Conservation (phyloP, 2,329 filamentous ascomycete species). For the Aulographum hederae region DNA sequence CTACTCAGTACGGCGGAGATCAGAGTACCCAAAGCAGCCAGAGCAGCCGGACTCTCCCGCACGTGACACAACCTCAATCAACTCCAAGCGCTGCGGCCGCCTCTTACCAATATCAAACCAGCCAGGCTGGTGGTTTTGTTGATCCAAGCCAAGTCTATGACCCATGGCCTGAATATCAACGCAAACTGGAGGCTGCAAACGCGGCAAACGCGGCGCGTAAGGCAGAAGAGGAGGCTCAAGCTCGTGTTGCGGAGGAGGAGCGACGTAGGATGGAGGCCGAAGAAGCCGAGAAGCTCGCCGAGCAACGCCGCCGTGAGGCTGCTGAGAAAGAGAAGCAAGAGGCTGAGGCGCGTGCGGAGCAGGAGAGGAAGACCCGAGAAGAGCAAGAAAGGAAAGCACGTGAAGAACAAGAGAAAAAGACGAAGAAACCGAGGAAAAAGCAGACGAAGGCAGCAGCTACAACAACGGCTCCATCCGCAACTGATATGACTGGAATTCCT, state of each 20-base stretch:
- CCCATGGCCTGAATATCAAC: slow-evolving; percentile 29
- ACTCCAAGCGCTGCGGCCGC: not conserved
- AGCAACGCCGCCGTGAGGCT: slow-evolving; percentile 10
- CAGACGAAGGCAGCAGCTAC: slow-evolving; percentile 2
- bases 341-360: slow-evolving; percentile 8
- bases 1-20: slow-evolving; percentile 1
- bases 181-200: slow-evolving; percentile 19
- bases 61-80: slow-evolving; percentile 3
- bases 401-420: slow-evolving; percentile 12
- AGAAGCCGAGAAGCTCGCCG: slow-evolving; percentile 12
- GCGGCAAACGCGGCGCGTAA: slow-evolving; percentile 10
- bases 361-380: too few species aligned
- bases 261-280: slow-evolving; percentile 11
- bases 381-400: slow-evolving; percentile 2
- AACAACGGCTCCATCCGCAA: too few species aligned
- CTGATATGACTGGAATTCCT: too few species aligned
- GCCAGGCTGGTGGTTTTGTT: slow-evolving; percentile 24
- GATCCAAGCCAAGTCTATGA: slow-evolving; percentile 36
- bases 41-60: slow-evolving; percentile 2
- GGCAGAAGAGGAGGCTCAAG: slow-evolving; percentile 12
- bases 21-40: not conserved
- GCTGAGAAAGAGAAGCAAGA: slow-evolving; percentile 8
- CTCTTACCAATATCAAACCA: too few species aligned
- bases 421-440: slow-evolving; percentile 11
- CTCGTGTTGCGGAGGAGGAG: slow-evolving; percentile 10